Evolutionary conservation across 805 yeast species (phyloP), one percentile per base, ranked within the genome.

Genomic region (Cyberlindnera bimundalis): DNA sequence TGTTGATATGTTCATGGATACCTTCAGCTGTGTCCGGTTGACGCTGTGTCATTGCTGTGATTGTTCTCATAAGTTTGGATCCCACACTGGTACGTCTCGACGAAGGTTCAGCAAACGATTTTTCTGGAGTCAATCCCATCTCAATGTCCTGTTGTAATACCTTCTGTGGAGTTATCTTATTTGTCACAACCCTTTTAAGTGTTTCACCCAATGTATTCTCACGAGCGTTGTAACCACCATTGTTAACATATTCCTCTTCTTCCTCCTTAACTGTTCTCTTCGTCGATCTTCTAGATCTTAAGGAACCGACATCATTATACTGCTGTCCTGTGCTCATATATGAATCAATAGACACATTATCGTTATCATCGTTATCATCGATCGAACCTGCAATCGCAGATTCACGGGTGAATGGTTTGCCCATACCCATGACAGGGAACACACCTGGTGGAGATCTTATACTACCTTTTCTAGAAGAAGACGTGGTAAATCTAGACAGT

Each of bases 351-450:
- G 46, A 37, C 1, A n/a, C 38, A 11, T 43, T 39, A n/a, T 28
- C 45, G 11, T 20, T 10, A 16, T 29, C 43, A 33, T 44, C 58
- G 19, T 25, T 37, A 6, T 40, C 37, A 6, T 35, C 39, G 7
- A 8, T 21, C 3, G 43, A 35, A 20, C 67, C 65, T 4, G 87
- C 87, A 39, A 84, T 78, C 0, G 81, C 67, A 33, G 63, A 64
- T 51, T 84, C 90, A 39, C 73, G 64, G 20, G 60, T 62, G 30
- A 75, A 58, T 3, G 91, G 84, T 10, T 67, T 69, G 1, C 86
- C 89, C 91, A 84, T 83, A 2, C 86, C 91, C 50, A 69, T 68
- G 2, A 84, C 90, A 0, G 95, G 93, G 62, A 84, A 84, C 1
- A 84, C 89, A 45, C 87, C 87, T 19, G 76, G 76, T 4, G 91